These are phyloP conservation scores for Didymella sp. DNA, from an alignment of 2,329 filamentous ascomycete species.

Conservation along the genomic window DNA sequence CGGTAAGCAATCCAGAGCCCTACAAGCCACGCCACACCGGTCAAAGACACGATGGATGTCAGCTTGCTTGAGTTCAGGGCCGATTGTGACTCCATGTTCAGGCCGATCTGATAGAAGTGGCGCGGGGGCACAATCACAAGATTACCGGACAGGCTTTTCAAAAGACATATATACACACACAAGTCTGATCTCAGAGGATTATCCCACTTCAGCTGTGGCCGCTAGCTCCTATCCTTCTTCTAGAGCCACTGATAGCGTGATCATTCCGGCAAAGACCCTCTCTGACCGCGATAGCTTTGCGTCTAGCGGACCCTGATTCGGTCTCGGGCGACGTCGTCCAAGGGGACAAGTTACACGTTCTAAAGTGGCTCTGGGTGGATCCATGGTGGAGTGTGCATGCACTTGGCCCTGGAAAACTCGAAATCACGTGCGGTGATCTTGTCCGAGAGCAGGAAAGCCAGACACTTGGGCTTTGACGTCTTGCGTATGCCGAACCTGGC, in stretches of 20 bases:
- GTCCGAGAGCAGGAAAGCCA: neutral
- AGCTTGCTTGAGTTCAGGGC: conserved; percentile 18
- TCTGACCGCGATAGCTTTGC: conserved; percentile 8
- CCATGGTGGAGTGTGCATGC: neutral
- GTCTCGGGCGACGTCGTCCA: neutral
- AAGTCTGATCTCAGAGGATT: neutral
- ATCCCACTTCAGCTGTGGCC: conserved; percentile 13
- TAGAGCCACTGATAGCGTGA: conserved; percentile 8
- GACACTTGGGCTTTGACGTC: neutral
- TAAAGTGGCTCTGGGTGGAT: conserved; percentile 12
- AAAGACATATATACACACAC: conserved; percentile 25
- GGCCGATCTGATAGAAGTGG: conserved; percentile 2
- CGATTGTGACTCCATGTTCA: conserved; percentile 29
- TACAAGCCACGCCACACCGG: conserved; percentile 23
- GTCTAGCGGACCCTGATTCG: conserved; percentile 11
- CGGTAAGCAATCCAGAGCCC: conserved; percentile 30
- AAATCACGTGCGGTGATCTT: conserved; percentile 8
- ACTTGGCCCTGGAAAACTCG: neutral
- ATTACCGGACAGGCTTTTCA: conserved; percentile 12
- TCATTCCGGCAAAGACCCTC: conserved; percentile 4
- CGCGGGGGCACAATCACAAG: conserved; percentile 13
- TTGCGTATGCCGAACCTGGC: neutral
- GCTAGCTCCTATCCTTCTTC: conserved; percentile 6
- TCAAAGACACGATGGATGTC: conserved; percentile 22
- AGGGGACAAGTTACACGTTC: conserved; percentile 7